phyloP scores from a whole-genome alignment of 169 alveolate genomes.

The Cryptosporidium parvum region DNA sequence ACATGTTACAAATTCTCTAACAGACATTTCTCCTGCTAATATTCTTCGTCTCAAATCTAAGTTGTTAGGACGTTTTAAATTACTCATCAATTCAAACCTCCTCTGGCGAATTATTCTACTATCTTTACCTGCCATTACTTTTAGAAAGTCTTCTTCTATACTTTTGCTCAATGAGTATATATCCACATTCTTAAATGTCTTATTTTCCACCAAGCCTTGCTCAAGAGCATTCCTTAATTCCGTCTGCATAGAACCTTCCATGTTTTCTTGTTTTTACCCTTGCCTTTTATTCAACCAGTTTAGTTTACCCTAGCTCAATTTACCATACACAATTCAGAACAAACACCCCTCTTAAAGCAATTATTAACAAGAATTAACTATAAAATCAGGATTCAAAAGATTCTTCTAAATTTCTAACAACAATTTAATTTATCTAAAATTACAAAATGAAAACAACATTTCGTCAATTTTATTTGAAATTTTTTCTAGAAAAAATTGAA shows the following conservation, averaged over 20 bases:
- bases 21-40: conserved; percentile 62
- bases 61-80: conserved; percentile 44
- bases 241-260: conserved; percentile 25
- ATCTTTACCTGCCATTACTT: conserved; percentile 32
- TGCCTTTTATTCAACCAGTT: neutral
- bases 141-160: conserved; percentile 56
- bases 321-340: neutral
- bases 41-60: conserved; percentile 52
- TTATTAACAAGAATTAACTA: neutral
- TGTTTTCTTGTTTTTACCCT: neutral
- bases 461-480: too few relatives aligned
- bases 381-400: neutral
- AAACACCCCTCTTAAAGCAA: neutral
- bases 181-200: conserved; percentile 32
- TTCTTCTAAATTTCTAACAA: too few relatives aligned
- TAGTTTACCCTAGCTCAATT: neutral
- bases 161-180: conserved; percentile 16
- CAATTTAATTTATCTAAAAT: too few relatives aligned
- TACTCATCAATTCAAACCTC: conserved; percentile 68
- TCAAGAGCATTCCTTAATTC: conserved; percentile 56
- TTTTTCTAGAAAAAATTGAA: too few relatives aligned
- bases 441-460: too few relatives aligned
- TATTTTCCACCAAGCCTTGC: conserved; percentile 37
- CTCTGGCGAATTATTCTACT: conserved; percentile 49
- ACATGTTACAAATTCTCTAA: conserved; percentile 63